Percentiles rank a stretch among this genome's conserved stretches.
phyloP scores from a whole-genome alignment of 1,284 basidiomycete species.

The Cryptococcus sp. region DNA sequence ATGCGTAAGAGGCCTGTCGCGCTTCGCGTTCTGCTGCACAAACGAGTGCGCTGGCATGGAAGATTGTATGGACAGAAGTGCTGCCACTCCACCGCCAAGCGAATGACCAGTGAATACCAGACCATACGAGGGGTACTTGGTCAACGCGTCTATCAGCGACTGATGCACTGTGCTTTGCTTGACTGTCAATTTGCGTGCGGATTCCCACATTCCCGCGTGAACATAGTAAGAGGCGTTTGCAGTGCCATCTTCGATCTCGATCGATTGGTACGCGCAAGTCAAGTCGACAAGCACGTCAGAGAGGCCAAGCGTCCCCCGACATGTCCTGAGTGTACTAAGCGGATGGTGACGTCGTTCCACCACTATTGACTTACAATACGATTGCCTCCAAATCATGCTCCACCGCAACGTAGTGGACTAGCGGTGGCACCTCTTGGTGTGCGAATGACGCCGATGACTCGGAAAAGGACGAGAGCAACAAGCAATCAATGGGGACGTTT shows the following conservation, averaged over 20 bases:
- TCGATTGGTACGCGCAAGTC: constrained; percentile 55
- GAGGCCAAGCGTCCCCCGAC: constrained; percentile 57
- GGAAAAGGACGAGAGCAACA: constrained; percentile 57
- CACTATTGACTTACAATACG: constrained; percentile 50
- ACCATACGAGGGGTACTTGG: constrained; percentile 54
- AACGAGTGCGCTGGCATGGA: constrained; percentile 45
- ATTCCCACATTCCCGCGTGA: constrained; percentile 58
- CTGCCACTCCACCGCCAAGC: constrained; percentile 57
- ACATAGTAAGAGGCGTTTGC: constrained; percentile 53
- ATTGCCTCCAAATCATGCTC: constrained; percentile 55
- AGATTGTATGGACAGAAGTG: constrained; percentile 49
- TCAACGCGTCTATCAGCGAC: constrained; percentile 52
- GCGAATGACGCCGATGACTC: constrained; percentile 40
- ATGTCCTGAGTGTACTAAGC: constrained; percentile 45
- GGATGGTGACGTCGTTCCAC: background rate
- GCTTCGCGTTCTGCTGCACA: constrained; percentile 28
- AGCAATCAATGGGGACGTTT: constrained; percentile 55
- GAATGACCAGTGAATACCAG: constrained; percentile 57
- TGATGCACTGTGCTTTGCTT: constrained; percentile 54
- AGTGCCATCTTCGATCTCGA: constrained; percentile 52
- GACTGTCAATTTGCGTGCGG: constrained; percentile 52
- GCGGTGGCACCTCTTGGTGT: constrained; percentile 50
- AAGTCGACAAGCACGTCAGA: constrained; percentile 59
- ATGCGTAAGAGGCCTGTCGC: constrained; percentile 29
- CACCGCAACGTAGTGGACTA: constrained; percentile 56